phyloP scores from a whole-genome alignment of 2,329 filamentous ascomycete species.

The Paecilomyces dactylethromorphus region DNA sequence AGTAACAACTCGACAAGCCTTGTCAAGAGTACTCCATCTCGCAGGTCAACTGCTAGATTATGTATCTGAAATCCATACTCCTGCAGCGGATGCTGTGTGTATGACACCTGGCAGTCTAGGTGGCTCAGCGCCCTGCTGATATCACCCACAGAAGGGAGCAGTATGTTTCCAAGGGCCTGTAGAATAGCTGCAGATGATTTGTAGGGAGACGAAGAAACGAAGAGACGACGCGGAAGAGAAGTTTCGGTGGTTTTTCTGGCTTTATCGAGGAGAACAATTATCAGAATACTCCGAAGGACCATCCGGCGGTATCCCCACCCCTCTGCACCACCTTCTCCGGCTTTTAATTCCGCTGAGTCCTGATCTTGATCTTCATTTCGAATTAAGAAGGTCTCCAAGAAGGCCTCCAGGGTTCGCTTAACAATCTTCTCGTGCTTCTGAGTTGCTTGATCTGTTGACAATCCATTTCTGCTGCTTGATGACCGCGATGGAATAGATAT shows the following conservation, averaged over 20 bases:
- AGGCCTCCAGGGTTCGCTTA: slow-evolving; percentile 42
- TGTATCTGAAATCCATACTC: slow-evolving; percentile 53
- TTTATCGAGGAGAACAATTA: slow-evolving; percentile 54
- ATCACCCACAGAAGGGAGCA: slow-evolving; percentile 55
- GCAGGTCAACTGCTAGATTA: slow-evolving; percentile 57
- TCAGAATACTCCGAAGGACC: slow-evolving; percentile 52
- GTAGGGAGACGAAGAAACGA: slow-evolving; percentile 44
- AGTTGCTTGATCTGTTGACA: slow-evolving; percentile 1
- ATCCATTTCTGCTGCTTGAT: slow-evolving; percentile 4
- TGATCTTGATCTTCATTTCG: slow-evolving; percentile 48
- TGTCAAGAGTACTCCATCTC: slow-evolving; percentile 55
- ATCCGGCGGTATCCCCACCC: slow-evolving; percentile 50
- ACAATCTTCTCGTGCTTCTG: slow-evolving; percentile 18
- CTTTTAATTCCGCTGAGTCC: slow-evolving; percentile 10
- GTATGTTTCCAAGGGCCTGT: slow-evolving; percentile 44
- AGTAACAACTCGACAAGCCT: slow-evolving; percentile 54
- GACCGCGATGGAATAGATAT: slow-evolving; percentile 22
- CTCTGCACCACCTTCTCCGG: slow-evolving; percentile 35
- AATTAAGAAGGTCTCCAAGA: slow-evolving; percentile 53
- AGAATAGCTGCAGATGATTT: slow-evolving; percentile 53
- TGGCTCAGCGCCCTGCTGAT: slow-evolving; percentile 49
- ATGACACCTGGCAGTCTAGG: slow-evolving; percentile 49
- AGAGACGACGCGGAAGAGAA: slow-evolving; percentile 38
- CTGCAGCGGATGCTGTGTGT: slow-evolving; percentile 51
- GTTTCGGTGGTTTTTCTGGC: slow-evolving; percentile 35